Evolutionary conservation across 805 yeast species (phyloP).

Genomic region (Saturnispora ahearnii): DNA sequence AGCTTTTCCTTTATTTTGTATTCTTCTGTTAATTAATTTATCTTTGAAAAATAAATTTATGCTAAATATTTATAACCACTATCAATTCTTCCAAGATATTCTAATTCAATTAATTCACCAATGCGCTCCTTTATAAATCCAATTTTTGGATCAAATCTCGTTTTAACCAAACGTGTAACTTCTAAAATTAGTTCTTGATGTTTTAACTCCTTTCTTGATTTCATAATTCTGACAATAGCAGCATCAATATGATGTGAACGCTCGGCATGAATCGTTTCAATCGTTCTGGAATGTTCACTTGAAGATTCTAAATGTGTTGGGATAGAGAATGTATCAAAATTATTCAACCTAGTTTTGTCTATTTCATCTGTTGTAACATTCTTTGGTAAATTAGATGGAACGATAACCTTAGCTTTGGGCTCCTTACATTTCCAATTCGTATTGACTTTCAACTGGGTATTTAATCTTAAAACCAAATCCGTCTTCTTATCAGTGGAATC

Average conservation of each 20-base stretch:
- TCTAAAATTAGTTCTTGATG: conserved; percentile 65
- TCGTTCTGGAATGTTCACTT: conserved; percentile 43
- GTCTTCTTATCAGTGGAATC: background rate
- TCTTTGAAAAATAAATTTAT: background rate
- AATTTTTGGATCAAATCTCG: conserved; percentile 63
- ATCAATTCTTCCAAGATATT: conserved; percentile 66
- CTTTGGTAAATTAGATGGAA: conserved; percentile 7
- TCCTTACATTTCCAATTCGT: conserved; percentile 7
- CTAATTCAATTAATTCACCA: conserved; percentile 70
- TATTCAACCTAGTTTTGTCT: background rate
- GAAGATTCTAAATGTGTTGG: conserved; percentile 39
- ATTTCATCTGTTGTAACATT: background rate
- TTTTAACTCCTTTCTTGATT: conserved; percentile 49
- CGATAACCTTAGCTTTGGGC: conserved; percentile 3
- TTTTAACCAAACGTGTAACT: conserved; percentile 33
- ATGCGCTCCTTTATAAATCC: conserved; percentile 60
- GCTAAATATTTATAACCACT: conserved; percentile 65
- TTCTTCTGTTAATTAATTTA: background rate
- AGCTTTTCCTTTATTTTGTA: background rate
- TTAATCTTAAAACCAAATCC: background rate
- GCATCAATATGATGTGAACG: conserved; percentile 70
- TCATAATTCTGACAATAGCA: conserved; percentile 83
- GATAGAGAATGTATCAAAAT: background rate
- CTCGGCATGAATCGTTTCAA: conserved; percentile 50
- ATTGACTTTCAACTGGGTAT: background rate